Evolutionary conservation across 345 rosid species (phyloP).

Genomic region (Hevea brasiliensis): DNA sequence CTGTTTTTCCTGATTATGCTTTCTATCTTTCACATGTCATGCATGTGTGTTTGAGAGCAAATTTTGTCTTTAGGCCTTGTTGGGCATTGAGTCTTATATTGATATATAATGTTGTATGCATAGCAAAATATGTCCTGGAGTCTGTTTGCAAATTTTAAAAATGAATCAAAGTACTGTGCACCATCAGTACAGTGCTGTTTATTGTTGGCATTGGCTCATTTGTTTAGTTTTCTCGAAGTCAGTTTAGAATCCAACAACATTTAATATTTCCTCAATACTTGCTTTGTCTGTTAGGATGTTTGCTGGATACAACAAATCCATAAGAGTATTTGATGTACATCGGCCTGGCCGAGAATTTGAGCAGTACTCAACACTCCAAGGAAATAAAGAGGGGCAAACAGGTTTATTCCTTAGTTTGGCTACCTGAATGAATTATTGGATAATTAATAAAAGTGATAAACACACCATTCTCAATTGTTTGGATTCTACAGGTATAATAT

Average conservation of each 20-base stretch:
- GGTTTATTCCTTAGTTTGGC: slow-evolving; percentile 41
- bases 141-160: neutral
- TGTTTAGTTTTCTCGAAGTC: slow-evolving; percentile 6
- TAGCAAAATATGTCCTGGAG: neutral
- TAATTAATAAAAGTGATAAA: slow-evolving; percentile 7
- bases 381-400: slow-evolving; percentile 91
- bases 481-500: slow-evolving; percentile 65
- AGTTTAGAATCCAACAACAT: neutral
- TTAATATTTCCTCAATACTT: slow-evolving; percentile 10
- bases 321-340: slow-evolving; percentile 87
- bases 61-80: neutral
- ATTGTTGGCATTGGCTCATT: neutral
- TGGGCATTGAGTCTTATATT: neutral
- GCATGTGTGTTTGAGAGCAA: neutral
- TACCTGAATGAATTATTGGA: neutral
- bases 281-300: slow-evolving; percentile 57
- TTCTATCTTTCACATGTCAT: neutral
- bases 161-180: neutral
- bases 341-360: slow-evolving; percentile 93
- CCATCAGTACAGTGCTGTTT: neutral
- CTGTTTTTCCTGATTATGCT: neutral
- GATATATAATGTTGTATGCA: neutral
- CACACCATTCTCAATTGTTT: slow-evolving; percentile 12
- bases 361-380: slow-evolving; percentile 68
- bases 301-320: slow-evolving; percentile 85